These are phyloP conservation scores for Sphagnum magellanicum DNA, from an alignment of 228 moss, liverwort and hornwort genomes.

Conservation along the genomic window DNA sequence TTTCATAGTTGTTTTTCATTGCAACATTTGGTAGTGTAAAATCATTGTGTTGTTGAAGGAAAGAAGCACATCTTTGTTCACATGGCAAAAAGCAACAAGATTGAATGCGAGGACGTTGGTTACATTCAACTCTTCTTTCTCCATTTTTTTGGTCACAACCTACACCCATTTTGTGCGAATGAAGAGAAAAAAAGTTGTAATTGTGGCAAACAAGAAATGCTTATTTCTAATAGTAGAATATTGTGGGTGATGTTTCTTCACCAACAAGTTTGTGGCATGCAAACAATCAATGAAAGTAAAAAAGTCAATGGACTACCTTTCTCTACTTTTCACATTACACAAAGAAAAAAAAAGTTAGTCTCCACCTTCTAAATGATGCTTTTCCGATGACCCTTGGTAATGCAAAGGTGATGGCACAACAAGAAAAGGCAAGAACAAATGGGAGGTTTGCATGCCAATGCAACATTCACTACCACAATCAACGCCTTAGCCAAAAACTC, in stretches of 20 bases:
- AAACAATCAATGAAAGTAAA: too few relatives aligned
- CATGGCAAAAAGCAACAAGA: conserved; percentile 73
- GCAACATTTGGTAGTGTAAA: too few relatives aligned
- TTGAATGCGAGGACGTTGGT: conserved; percentile 44
- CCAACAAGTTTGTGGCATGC: too few relatives aligned
- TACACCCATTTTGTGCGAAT: conserved; percentile 17
- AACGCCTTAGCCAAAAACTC: conserved; percentile 70
- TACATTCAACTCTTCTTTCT: conserved; percentile 36
- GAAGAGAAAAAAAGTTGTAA: too few relatives aligned
- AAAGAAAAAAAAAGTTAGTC: neutral
- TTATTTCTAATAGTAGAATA: too few relatives aligned
- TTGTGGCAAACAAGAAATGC: too few relatives aligned
- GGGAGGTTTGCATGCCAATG: conserved; percentile 32
- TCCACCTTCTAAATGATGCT: conserved; percentile 76
- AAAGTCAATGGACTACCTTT: too few relatives aligned
- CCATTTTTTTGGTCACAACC: conserved; percentile 55
- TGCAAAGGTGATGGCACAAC: conserved; percentile 61
- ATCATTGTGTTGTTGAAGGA: too few relatives aligned
- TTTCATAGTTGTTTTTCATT: too few relatives aligned
- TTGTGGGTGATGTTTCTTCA: too few relatives aligned
- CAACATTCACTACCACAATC: conserved; percentile 54
- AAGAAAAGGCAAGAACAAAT: conserved; percentile 55
- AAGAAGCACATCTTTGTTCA: conserved; percentile 7
- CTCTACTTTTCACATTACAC: too few relatives aligned
- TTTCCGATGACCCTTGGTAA: conserved; percentile 67